phyloP scores from a whole-genome alignment of 306 rosid species.

The Datisca glomerata region DNA sequence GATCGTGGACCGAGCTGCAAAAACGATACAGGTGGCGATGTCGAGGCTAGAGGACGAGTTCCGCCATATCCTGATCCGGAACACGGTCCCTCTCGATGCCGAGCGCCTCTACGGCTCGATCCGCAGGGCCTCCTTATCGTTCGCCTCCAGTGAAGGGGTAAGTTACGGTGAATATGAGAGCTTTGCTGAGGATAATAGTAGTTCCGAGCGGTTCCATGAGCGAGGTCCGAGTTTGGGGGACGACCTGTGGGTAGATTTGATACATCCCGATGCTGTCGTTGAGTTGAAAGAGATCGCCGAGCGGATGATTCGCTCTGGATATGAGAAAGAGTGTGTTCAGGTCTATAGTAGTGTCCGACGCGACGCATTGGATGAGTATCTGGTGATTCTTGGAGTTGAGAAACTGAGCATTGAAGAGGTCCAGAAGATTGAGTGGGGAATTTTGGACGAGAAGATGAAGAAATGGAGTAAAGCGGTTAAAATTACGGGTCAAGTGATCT shows the following conservation, averaged over 20 bases:
- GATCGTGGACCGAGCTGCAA: conserved; percentile 62
- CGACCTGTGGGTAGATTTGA: conserved; percentile 57
- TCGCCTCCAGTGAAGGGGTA: conserved; percentile 46
- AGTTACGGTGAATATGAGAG: conserved; percentile 52
- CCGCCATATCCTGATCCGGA: conserved; percentile 58
- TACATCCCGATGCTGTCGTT: conserved; percentile 54
- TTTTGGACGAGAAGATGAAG: conserved; percentile 92
- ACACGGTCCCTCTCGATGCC: conserved; percentile 64
- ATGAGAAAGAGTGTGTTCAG: conserved; percentile 84
- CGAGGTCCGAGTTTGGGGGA: conserved; percentile 72
- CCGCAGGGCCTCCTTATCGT: conserved; percentile 52
- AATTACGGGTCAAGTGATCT: conserved; percentile 45
- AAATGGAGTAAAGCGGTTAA: conserved; percentile 87
- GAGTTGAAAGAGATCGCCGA: conserved; percentile 71
- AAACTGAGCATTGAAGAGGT: conserved; percentile 87
- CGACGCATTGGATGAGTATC: conserved; percentile 79
- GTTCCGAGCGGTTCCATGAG: conserved; percentile 38
- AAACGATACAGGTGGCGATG: conserved; percentile 86
- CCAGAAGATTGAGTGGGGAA: conserved; percentile 69
- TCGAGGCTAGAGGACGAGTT: conserved; percentile 82
- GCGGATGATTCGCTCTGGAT: conserved; percentile 79
- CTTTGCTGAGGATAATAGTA: conserved; percentile 45
- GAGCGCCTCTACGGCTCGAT: conserved; percentile 60
- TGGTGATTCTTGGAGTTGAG: conserved; percentile 70
- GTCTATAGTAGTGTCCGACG: conserved; percentile 73